A percentile compares a stretch with the other conserved stretches of the same genome.
Evolutionary conservation across 2,329 filamentous ascomycete genomes (phyloP).

Genomic region (Bipolaris sorokiniana): DNA sequence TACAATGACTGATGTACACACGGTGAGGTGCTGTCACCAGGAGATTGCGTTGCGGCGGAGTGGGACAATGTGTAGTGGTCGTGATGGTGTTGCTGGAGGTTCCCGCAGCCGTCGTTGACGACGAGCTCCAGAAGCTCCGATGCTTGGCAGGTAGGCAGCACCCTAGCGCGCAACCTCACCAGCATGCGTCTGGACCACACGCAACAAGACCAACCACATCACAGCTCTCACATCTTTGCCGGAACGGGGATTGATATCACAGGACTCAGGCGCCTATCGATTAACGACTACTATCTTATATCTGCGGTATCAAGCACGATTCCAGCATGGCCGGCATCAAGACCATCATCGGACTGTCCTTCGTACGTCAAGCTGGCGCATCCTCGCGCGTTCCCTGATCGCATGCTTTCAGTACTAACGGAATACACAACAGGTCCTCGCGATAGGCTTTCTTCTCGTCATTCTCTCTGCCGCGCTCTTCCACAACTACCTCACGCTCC

Average conservation of each 20-base stretch:
- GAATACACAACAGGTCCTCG: slow-evolving; percentile 70
- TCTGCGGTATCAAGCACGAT: not conserved
- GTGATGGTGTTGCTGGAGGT: slow-evolving; percentile 34
- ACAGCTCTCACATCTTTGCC: slow-evolving; percentile 11
- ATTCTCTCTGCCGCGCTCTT: slow-evolving; percentile 97
- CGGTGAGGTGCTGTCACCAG: not conserved
- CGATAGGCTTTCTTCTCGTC: slow-evolving; percentile 97
- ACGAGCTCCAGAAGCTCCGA: slow-evolving; percentile 19
- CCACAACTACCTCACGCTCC: slow-evolving; percentile 90
- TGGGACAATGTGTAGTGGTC: slow-evolving; percentile 6
- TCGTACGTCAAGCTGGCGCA: slow-evolving; percentile 64
- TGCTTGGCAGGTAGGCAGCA: slow-evolving; percentile 10
- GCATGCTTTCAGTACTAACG: slow-evolving; percentile 10
- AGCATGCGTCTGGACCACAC: slow-evolving; percentile 1
- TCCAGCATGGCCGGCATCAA: slow-evolving; percentile 82
- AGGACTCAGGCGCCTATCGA: not conserved
- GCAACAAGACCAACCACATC: slow-evolving; percentile 10
- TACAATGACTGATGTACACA: not conserved
- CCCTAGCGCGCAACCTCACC: slow-evolving; percentile 13
- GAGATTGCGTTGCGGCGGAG: slow-evolving; percentile 10
- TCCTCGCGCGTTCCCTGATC: slow-evolving; percentile 13
- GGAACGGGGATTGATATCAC: slow-evolving; percentile 9
- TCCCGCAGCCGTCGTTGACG: slow-evolving; percentile 34
- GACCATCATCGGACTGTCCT: slow-evolving; percentile 98
- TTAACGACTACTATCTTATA: not conserved